These are phyloP conservation scores for Ustilago loliicola DNA, from an alignment of 1,284 basidiomycete genomes.

Conservation along the genomic window DNA sequence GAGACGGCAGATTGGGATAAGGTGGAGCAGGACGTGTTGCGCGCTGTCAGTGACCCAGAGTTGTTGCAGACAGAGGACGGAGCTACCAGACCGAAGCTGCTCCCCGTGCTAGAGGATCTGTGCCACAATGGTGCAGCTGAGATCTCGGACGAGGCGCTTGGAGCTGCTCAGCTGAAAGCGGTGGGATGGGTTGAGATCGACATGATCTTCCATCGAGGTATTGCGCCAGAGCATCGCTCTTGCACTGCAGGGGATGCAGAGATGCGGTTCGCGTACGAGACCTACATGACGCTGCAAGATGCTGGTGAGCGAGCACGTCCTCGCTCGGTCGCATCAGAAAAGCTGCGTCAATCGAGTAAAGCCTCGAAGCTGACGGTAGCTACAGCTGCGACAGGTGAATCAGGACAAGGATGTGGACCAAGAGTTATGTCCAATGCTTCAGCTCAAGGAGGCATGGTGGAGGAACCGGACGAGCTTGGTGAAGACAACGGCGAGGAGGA, in stretches of 20 bases:
- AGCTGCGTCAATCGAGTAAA: conserved; percentile 13
- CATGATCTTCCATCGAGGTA: conserved; percentile 57
- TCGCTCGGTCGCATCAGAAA: conserved; percentile 25
- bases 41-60: conserved; percentile 40
- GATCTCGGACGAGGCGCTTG: conserved; percentile 31
- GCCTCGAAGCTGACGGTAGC: conserved; percentile 10
- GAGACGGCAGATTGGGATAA: conserved; percentile 50
- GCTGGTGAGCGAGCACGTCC: conserved; percentile 51
- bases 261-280: conserved; percentile 60
- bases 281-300: conserved; percentile 54
- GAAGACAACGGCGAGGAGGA: conserved; percentile 39
- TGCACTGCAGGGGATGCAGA: conserved; percentile 58
- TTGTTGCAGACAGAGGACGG: conserved; percentile 29
- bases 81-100: conserved; percentile 17
- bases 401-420: conserved; percentile 11
- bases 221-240: conserved; percentile 53
- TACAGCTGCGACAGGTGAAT: not conserved
- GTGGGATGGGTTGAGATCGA: conserved; percentile 62
- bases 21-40: conserved; percentile 59
- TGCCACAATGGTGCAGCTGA: conserved; percentile 29
- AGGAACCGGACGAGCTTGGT: conserved; percentile 19
- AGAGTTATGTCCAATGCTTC: conserved; percentile 19
- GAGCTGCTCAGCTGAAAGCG: conserved; percentile 29
- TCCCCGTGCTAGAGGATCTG: conserved; percentile 56
- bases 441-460: conserved; percentile 9